Evolutionary conservation across 2,329 filamentous ascomycete genomes (phyloP).

Genomic region (Seiridium cupressi): DNA sequence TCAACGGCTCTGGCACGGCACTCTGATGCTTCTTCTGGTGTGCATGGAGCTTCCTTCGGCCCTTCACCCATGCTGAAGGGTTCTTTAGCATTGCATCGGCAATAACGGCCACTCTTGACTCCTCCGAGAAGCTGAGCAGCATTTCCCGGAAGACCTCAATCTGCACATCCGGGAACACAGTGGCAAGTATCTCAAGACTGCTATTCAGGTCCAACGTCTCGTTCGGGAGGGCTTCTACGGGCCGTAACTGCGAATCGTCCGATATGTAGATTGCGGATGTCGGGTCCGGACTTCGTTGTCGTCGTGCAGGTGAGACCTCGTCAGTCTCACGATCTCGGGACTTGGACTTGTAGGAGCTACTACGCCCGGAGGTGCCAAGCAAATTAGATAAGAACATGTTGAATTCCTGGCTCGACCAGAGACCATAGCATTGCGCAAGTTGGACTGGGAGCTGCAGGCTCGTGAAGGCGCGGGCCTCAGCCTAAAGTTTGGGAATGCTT

Average conservation of each 20-base stretch:
- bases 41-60: constrained; percentile 51
- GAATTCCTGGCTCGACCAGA: neutral
- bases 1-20: constrained; percentile 26
- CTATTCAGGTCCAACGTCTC: constrained; percentile 70
- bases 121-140: constrained; percentile 70
- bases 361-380: constrained; percentile 2
- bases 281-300: constrained; percentile 17
- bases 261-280: constrained; percentile 46
- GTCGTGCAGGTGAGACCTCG: constrained; percentile 16
- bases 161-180: constrained; percentile 78
- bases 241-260: constrained; percentile 53
- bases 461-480: neutral
- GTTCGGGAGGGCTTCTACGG: constrained; percentile 46
- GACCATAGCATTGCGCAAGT: neutral
- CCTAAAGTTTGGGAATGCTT: neutral
- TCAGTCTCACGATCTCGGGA: constrained; percentile 1
- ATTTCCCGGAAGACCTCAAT: constrained; percentile 82
- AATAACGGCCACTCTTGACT: constrained; percentile 74
- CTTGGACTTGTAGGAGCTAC: neutral
- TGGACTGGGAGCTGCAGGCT: neutral
- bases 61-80: constrained; percentile 67
- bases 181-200: constrained; percentile 65
- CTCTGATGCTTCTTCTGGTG: constrained; percentile 28
- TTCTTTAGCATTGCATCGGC: constrained; percentile 76
- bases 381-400: constrained; percentile 6